Evolutionary conservation across 192 early-diverging fungal species (phyloP).

Genomic region (Coemansia sp.): DNA sequence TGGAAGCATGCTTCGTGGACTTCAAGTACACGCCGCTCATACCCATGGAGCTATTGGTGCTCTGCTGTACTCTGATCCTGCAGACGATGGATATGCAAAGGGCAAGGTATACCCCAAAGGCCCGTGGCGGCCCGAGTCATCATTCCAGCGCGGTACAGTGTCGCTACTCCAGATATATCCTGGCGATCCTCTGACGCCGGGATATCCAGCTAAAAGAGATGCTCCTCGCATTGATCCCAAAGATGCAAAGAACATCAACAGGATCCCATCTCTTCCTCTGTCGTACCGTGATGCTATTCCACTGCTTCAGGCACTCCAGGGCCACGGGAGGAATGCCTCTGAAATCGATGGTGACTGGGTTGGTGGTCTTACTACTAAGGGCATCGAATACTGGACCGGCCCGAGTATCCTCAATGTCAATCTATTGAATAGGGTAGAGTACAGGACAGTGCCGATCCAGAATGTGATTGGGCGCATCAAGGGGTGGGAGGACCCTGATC

Average conservation of each 20-base stretch:
- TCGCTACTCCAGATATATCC: slow-evolving; percentile 49
- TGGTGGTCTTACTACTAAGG: slow-evolving; percentile 53
- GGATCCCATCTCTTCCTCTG: slow-evolving; percentile 65
- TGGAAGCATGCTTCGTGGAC: slow-evolving; percentile 54
- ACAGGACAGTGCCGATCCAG: slow-evolving; percentile 56
- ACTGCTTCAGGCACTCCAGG: slow-evolving; percentile 56
- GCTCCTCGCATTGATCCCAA: slow-evolving; percentile 57
- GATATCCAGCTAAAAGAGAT: slow-evolving; percentile 56
- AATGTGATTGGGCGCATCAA: slow-evolving; percentile 63
- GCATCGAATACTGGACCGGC: slow-evolving; percentile 59
- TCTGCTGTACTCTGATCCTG: slow-evolving; percentile 65
- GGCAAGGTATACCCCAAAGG: slow-evolving; percentile 60
- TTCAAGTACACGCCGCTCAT: slow-evolving; percentile 61
- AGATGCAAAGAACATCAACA: slow-evolving; percentile 53
- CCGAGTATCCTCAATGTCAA: slow-evolving; percentile 52
- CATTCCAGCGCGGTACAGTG: slow-evolving; percentile 60
- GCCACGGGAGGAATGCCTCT: slow-evolving; percentile 40
- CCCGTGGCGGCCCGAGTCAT: slow-evolving; percentile 61
- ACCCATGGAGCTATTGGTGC: slow-evolving; percentile 57
- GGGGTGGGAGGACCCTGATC: slow-evolving; percentile 56
- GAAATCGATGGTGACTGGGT: slow-evolving; percentile 45
- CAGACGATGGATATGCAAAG: slow-evolving; percentile 59
- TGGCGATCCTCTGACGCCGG: slow-evolving; percentile 67
- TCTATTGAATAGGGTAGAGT: slow-evolving; percentile 57
- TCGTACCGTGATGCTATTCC: slow-evolving; percentile 63